A percentile compares a stretch with the other conserved stretches of the same genome.
These are phyloP conservation scores for Dothistroma septosporum DNA, from an alignment of 2,329 filamentous ascomycete species.

Conservation along the genomic window DNA sequence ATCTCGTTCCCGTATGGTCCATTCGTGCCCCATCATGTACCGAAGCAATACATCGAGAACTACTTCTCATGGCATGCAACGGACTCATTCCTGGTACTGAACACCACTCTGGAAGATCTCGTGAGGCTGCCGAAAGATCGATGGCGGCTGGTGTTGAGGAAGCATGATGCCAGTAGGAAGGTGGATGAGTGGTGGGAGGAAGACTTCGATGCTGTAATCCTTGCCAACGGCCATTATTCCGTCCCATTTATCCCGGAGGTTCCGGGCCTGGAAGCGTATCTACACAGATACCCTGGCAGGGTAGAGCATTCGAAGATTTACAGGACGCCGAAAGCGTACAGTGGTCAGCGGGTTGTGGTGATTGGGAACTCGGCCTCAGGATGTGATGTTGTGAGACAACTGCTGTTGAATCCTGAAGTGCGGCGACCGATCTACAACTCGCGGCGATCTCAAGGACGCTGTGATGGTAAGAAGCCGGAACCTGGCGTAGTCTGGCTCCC, in stretches of 20 bases:
- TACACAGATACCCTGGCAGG: conserved; percentile 48
- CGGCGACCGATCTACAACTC: conserved; percentile 50
- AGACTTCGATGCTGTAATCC: conserved; percentile 40
- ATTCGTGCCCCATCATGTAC: conserved; percentile 53
- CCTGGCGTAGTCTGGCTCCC: conserved; percentile 53
- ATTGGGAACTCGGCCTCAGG: conserved; percentile 35
- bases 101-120: conserved; percentile 52
- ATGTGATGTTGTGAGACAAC: conserved; percentile 31
- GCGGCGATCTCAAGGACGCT: conserved; percentile 46
- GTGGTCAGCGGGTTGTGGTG: conserved; percentile 26
- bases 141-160: conserved; percentile 50
- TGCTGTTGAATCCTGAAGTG: conserved; percentile 18
- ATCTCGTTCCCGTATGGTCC: conserved; percentile 52
- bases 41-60: conserved; percentile 54
- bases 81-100: conserved; percentile 47
- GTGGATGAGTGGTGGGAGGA: conserved; percentile 55
- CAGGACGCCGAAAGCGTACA: conserved; percentile 24
- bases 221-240: conserved; percentile 36
- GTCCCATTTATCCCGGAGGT: conserved; percentile 43
- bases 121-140: conserved; percentile 33
- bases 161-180: conserved; percentile 42
- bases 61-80: conserved; percentile 52
- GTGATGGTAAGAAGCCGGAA: conserved; percentile 50
- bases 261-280: conserved; percentile 51
- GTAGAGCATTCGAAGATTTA: conserved; percentile 45